Conservation (phyloP, 2,329 filamentous ascomycete species). For the Aspergillus sp. region DNA sequence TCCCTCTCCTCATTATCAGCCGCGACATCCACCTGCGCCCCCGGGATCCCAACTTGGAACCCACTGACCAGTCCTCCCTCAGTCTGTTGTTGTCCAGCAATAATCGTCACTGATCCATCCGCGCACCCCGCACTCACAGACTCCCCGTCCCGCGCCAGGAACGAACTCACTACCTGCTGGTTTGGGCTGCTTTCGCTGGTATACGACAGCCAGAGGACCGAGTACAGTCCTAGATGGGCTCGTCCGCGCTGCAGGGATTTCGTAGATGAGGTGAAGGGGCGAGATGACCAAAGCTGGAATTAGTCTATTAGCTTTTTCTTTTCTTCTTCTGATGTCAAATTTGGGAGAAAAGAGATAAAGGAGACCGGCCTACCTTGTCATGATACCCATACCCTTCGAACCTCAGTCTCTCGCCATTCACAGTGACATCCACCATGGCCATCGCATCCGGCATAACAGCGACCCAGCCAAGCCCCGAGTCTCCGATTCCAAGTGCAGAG, state of each 20-base stretch:
- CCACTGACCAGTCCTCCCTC: slow-evolving; percentile 14
- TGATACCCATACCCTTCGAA: slow-evolving; percentile 47
- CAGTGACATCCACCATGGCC: slow-evolving; percentile 29
- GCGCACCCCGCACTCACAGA: slow-evolving; percentile 29
- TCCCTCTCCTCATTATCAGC: slow-evolving; percentile 12
- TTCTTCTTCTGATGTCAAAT: background rate
- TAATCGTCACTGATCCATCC: slow-evolving; percentile 12
- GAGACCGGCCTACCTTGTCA: slow-evolving; percentile 42
- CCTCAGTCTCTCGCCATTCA: slow-evolving; percentile 29
- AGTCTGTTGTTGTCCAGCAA: background rate
- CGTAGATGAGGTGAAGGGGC: slow-evolving; percentile 27
- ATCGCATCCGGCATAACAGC: slow-evolving; percentile 38
- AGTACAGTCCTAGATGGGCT: slow-evolving; percentile 42
- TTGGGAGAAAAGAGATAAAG: no score
- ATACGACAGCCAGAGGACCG: slow-evolving; percentile 47
- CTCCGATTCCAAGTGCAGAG: background rate
- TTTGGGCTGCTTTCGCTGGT: slow-evolving; percentile 3
- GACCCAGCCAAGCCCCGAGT: slow-evolving; percentile 35
- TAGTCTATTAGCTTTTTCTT: background rate
- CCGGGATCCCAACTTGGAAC: slow-evolving; percentile 10
- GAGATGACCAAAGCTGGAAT: slow-evolving; percentile 45
- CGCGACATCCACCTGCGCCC: slow-evolving; percentile 16
- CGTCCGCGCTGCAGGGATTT: slow-evolving; percentile 47
- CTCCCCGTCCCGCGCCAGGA: slow-evolving; percentile 30
- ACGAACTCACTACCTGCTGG: slow-evolving; percentile 24